phyloP scores from a whole-genome alignment of 2,329 filamentous ascomycete species.

The Diplodia intermedia region DNA sequence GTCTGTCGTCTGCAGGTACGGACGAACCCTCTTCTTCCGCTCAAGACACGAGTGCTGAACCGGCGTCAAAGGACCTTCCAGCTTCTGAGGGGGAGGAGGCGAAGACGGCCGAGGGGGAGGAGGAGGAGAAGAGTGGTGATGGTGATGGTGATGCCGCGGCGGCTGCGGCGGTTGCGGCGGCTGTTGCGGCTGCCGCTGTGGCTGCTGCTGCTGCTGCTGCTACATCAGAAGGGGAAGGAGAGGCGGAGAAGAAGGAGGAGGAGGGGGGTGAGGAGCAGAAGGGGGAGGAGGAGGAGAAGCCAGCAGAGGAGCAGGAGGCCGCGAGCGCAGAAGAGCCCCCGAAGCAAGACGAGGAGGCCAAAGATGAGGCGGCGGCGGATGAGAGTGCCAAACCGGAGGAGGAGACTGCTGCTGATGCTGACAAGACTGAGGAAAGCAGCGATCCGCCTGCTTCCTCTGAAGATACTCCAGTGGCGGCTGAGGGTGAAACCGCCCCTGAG shows the following conservation, averaged over 20 bases:
- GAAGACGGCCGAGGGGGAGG: not conserved
- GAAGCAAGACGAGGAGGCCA: not conserved
- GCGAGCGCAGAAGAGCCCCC: constrained; percentile 31
- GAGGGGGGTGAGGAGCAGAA: constrained; percentile 34
- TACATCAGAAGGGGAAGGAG: not conserved
- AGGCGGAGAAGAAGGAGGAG: constrained; percentile 5
- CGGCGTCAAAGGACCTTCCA: constrained; percentile 23
- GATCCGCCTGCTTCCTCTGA: not conserved
- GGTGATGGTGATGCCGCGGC: not conserved
- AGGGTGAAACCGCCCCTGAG: constrained; percentile 1
- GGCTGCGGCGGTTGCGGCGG: not conserved
- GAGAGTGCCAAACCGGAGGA: not conserved
- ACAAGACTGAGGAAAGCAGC: not conserved
- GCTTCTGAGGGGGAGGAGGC: constrained; percentile 4
- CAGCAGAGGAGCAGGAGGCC: constrained; percentile 23
- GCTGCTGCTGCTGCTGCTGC: not conserved
- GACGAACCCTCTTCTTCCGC: constrained; percentile 15
- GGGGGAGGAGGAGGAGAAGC: constrained; percentile 33
- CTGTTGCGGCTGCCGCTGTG: not conserved
- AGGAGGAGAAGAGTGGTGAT: not conserved
- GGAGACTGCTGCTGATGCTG: not conserved
- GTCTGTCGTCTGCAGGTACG: constrained; percentile 9
- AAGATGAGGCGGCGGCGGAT: not conserved
- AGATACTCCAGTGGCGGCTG: not conserved
- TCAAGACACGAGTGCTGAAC: constrained; percentile 28